Percentiles rank a stretch among this genome's conserved stretches.
Conservation (phyloP, 176 grass and related monocot genomes). For the Triticum dicoccoides region DNA sequence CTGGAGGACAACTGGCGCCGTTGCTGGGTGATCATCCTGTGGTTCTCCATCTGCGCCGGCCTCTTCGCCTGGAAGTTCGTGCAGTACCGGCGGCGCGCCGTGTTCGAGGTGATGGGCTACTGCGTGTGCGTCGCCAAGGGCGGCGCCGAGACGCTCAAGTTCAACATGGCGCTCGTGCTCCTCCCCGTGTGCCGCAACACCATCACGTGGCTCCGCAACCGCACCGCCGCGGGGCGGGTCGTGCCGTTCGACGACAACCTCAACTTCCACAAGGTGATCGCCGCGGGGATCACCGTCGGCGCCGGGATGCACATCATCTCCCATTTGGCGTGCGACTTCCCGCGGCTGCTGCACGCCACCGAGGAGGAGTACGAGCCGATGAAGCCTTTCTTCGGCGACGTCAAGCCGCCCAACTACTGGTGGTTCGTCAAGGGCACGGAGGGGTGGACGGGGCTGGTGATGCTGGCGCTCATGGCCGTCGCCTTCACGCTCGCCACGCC, state of each 20-base stretch:
- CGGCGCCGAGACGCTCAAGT: conserved; percentile 96
- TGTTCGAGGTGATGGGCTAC: conserved; percentile 90
- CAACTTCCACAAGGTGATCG: conserved; percentile 99
- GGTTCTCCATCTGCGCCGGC: conserved; percentile 55
- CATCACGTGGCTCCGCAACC: conserved; percentile 92
- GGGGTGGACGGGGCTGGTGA: conserved; percentile 86
- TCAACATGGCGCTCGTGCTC: conserved; percentile 97
- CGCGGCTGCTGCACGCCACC: conserved; percentile 64
- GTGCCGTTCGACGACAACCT: conserved; percentile 97
- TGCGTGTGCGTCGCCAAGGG: conserved; percentile 98
- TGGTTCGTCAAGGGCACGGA: conserved; percentile 95
- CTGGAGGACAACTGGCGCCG: conserved; percentile 94
- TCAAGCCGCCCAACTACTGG: conserved; percentile 65
- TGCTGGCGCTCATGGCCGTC: conserved; percentile 71
- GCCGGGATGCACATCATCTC: conserved; percentile 62
- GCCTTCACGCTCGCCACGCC: conserved; percentile 88
- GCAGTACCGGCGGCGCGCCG: conserved; percentile 65
- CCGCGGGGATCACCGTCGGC: conserved; percentile 60
- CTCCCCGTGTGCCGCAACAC: conserved; percentile 98
- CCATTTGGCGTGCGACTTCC: conserved; percentile 94
- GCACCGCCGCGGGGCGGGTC: conserved; percentile 22
- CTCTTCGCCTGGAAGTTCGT: conserved; percentile 89
- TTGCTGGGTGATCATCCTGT: conserved; percentile 75
- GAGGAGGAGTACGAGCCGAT: conserved; percentile 63
- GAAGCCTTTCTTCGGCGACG: conserved; percentile 58